Conservation (phyloP, 169 alveolate genomes). For the Plasmodium relictum region DNA sequence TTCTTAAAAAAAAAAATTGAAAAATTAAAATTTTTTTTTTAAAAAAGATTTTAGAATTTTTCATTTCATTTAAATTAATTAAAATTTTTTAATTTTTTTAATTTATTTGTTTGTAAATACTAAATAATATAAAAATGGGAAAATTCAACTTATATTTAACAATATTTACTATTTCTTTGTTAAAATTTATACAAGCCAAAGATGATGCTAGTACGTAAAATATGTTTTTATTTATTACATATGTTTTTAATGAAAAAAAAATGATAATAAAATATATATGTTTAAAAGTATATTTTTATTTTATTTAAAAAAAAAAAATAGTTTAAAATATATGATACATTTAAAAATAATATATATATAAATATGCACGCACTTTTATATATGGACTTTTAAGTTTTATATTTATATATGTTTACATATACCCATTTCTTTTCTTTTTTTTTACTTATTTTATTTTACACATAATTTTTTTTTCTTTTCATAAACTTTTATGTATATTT, state of each 20-base stretch:
- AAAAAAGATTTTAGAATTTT: background rate
- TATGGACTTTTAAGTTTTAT: background rate
- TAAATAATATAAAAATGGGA: slow-evolving; percentile 31
- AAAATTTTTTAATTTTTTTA: slow-evolving; percentile 14
- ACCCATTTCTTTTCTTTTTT: background rate
- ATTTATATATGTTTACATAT: background rate
- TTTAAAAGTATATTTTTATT: background rate
- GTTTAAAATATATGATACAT: background rate
- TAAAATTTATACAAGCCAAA: slow-evolving; percentile 31
- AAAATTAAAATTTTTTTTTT: background rate
- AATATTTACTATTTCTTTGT: slow-evolving; percentile 16
- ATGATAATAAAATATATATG: background rate
- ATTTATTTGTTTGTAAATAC: slow-evolving; percentile 13
- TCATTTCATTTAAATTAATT: background rate
- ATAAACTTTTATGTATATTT: background rate
- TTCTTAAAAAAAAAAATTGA: background rate
- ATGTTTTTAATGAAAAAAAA: background rate
- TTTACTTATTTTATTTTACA: too few relatives aligned
- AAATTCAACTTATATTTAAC: slow-evolving; percentile 16
- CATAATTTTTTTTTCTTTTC: background rate
- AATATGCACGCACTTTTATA: background rate
- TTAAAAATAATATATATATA: background rate
- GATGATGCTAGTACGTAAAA: slow-evolving; percentile 38
- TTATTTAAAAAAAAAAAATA: background rate
- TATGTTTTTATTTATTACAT: background rate